Base-by-base conservation (phyloP, 805 yeast species). In the Schwanniomyces polymorphus region DNA sequence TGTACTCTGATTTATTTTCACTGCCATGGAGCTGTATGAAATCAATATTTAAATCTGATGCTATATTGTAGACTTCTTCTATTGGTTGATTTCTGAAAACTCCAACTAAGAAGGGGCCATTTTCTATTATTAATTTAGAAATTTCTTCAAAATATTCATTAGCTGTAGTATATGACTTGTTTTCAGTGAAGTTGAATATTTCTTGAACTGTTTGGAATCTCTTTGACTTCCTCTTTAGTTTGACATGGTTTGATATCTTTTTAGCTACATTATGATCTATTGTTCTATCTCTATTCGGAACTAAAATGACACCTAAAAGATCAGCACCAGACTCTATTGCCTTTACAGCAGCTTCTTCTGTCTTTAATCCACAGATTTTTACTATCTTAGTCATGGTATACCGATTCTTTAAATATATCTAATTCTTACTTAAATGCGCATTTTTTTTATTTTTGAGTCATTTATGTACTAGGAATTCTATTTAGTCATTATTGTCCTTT, bases 11-110 rank as follows among this genome's bases (percentile, higher is more conserved):
- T 25, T 81, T 75, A 8, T 66, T 59, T 48, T 73, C 78, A 38
- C 59, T 61, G 1, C 98, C 99, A 64, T 94, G 99, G 10, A 94
- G 67, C 62, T 94, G 99, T 1, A 94, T 86, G 23, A 89, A 69
- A 64, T 94, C 98, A 3, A 91, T 60, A 0, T 70, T 68, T 12
- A 84, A 63, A 7, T 74, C 76, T 2, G 60, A 52, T 0, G 76
- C 75, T 1, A 76, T 56, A 8, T 54, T 47, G 35, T 73, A 61
- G 1, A 92, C 86, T 11, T 85, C 86, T 1, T 79, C 84, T 3
- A 86, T 57, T 0, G 85, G 58, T 64, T 91, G 97, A 62, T 94
- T 89, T 49, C 91, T 74, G 69, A 92, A 90, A 3, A 92, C 99
- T 1, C 98, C 99, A 2, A 91, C 97, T 2, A 87, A 64, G 54